Base-by-base conservation (phyloP, 208 protist species). In the Acanthamoeba healyi region DNA sequence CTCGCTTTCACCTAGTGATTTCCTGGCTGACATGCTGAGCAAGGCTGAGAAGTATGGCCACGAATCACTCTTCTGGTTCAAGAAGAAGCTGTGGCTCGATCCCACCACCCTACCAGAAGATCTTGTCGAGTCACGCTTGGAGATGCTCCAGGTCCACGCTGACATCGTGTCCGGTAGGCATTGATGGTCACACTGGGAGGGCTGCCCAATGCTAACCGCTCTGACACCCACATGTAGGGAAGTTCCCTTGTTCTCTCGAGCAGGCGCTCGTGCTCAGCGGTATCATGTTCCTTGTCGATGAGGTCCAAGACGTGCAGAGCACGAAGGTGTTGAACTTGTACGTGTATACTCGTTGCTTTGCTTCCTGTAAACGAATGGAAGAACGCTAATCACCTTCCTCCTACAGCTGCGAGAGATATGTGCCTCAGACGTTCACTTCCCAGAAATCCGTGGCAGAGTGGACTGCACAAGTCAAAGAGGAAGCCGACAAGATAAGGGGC, bases 21-120 rank as follows among this genome's bases (percentile, higher is more conserved):
- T 81, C 70, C 24, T 81, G 36, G 70, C 70, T 3, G 70, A 81
- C 70, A 81, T 81, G 29, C 24, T 51, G 24, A 46, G 36, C 40
- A 81, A 81, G 70, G 70, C 70, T 19, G 70, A 81, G 40, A 81
- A 81, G 38, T 46, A 81, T 22, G 70, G 70, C 19, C 40, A 46
- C 70, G 70, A 81, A n/a, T 40, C 38, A 26, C 29, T 46, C 36
- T 46, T 81, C 36, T 81, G 38, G 36, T 29, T 81, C 70, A 81
- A 81, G 70, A 81, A 81, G 70, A 81, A 81, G 70, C 2, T 81
- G 38, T 81, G 70, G 70, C 38, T 81, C 36, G 70, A 81, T 29
- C 70, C 70, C 38, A 46, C 38, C 70, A 32, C 38, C 34, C 70
- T 81, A 6, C 38, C 70, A 5, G 70, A 81, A 22, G 70, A 81